Evolutionary conservation across 2,329 filamentous ascomycete genomes (phyloP), one percentile per base, ranked within the genome.

Genomic region (Truncatella angustata): DNA sequence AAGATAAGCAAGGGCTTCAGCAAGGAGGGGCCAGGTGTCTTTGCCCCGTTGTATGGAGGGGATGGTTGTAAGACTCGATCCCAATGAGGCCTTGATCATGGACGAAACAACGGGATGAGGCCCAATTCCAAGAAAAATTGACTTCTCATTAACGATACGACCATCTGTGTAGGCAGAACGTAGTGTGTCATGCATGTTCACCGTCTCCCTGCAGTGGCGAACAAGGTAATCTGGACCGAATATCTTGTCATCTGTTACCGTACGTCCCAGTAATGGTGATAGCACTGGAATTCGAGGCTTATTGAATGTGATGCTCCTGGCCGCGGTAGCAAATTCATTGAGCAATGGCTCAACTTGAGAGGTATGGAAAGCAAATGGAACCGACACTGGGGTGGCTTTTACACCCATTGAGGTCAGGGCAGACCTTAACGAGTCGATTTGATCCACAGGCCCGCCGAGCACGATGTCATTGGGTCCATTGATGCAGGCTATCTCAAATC

Each of bases 391-490:
- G 5, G 37, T 53, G 2, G 20, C 14, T 21, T 45, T 53, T 12
- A 49, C 21, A 14, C 51, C 46, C 6, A 28, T 34, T 11, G 34
- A 12, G 12, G 28, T 26, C 10, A 52, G 24, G 5, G 24, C 23
- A 6, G 9, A 6, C 10, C 36, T 18, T 1, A 12, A 26, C 18
- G 14, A 21, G 21, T 20, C 4, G 18, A 52, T 42, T n/a, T 30
- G 28, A 6, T 49, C 28, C 7, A 21, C 35, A 9, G 36, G 34
- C 5, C 42, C 50, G 14, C 26, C 43, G 24, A 92, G 72, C 3
- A 92, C 89, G 12, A 83, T 90, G 62, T 89, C 86, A 50, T 80
- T 74, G 0, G 84, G 82, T 0, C 84, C 81, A 60, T 93, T 93
- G 64, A 89, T 78, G 71, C 89, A 92, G 11, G 88, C 85, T 21